Percentiles rank a stretch among this genome's conserved stretches.
Conservation (phyloP, 257 asterid genomes). For the Apocynum venetum region DNA sequence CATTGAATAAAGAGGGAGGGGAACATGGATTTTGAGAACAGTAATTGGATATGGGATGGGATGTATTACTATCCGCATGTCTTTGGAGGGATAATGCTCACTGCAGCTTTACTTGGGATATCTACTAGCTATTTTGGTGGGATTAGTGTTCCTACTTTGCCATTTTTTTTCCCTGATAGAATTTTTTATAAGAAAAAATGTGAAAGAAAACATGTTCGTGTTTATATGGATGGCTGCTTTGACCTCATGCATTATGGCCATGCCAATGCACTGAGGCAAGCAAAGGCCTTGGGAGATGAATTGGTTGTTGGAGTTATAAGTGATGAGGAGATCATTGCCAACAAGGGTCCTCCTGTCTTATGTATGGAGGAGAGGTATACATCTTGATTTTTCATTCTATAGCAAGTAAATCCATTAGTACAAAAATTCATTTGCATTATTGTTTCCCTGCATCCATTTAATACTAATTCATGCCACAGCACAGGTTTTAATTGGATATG, state of each 20-base stretch:
- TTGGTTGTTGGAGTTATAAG: constrained; percentile 90
- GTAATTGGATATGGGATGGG: constrained; percentile 79
- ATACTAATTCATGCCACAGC: background rate
- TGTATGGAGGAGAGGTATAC: constrained; percentile 85
- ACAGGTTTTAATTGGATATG: background rate
- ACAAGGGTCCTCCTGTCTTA: constrained; percentile 90
- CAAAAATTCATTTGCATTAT: background rate
- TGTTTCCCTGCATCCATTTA: background rate
- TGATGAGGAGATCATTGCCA: constrained; percentile 83
- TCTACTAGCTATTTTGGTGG: constrained; percentile 79
- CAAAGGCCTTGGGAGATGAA: constrained; percentile 85
- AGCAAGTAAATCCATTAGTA: background rate
- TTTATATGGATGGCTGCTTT: constrained; percentile 96
- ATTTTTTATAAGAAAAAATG: constrained; percentile 59
- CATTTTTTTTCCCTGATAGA: constrained; percentile 58
- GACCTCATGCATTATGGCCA: constrained; percentile 99
- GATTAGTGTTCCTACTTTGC: constrained; percentile 61
- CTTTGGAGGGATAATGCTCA: constrained; percentile 91
- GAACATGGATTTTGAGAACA: constrained; percentile 70
- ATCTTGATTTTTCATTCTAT: background rate
- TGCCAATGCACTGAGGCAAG: constrained; percentile 96
- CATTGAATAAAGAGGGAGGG: constrained; percentile 23
- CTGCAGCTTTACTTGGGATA: constrained; percentile 81
- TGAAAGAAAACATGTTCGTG: constrained; percentile 64
- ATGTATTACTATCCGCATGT: constrained; percentile 67